These are phyloP conservation scores for Lasiosphaeria miniovina DNA, from an alignment of 495 filamentous ascomycete genomes.

Conservation along the genomic window DNA sequence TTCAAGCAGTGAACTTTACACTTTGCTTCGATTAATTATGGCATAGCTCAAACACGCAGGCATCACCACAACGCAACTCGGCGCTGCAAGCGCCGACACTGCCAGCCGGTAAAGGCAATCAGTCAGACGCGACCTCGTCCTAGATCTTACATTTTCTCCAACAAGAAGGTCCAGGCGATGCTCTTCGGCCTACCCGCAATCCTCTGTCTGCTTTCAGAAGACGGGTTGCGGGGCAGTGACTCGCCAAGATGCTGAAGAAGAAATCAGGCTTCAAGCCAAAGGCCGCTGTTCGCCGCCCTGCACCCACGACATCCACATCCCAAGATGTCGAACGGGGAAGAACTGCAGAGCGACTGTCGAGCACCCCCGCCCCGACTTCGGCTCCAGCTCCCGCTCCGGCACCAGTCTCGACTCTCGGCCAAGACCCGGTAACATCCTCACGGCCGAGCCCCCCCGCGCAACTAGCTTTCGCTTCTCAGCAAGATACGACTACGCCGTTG, in stretches of 20 bases:
- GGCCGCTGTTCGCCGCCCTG: constrained; percentile 20
- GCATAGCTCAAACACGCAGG: too few species aligned
- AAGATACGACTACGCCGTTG: too few species aligned
- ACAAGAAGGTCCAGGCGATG: neutral
- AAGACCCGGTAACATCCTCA: neutral
- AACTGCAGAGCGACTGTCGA: constrained; percentile 2
- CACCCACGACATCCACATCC: constrained; percentile 9
- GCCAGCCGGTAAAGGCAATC: too few species aligned
- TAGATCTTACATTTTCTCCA: too few species aligned
- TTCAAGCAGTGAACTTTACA: neutral
- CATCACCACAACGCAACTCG: too few species aligned
- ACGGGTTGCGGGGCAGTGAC: neutral
- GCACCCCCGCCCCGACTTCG: constrained; percentile 18
- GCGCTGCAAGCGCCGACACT: too few species aligned
- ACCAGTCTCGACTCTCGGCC: neutral
- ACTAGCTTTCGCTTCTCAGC: too few species aligned
- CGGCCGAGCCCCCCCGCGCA: neutral
- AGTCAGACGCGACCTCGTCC: too few species aligned
- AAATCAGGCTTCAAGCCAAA: constrained; percentile 47
- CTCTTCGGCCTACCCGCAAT: neutral
- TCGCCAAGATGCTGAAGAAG: constrained; percentile 41
- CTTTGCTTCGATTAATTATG: neutral
- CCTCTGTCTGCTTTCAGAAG: neutral
- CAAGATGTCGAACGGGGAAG: constrained; percentile 15
- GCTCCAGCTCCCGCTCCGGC: neutral